Base-by-base conservation (phyloP, 2,329 filamentous ascomycete species). In the Colletotrichum sp. region DNA sequence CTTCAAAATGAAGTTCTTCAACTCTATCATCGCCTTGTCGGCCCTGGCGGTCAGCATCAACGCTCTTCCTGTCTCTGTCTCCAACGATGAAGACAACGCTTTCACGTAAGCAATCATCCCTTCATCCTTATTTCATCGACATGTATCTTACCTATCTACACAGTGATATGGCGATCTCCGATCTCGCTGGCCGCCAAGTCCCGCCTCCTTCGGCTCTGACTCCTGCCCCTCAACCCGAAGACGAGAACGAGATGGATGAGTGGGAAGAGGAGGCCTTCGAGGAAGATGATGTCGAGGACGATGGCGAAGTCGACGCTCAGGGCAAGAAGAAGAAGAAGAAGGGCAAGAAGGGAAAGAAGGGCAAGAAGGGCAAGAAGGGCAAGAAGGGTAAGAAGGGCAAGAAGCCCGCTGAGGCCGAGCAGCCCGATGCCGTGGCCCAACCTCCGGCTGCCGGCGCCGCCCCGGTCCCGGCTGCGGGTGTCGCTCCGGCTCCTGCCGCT, bases 1-100 rank as follows among this genome's bases (percentile, higher is more conserved):
- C 22, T 30, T 32, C 49, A 69, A 65, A 2, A 76, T 76, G 74
- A 76, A 59, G 49, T 39, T 76, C 49, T n/a, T 76, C 36, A 68
- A 74, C 49, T 27, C 71, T 8, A 19, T 76, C 32, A 22, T 76
- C 3, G 57, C 74, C 22, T 36, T 76, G 34, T 76, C 74, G 59
- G 74, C 71, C 65, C 70, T 76, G 71, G 74, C 74, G 59, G 64
- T 74, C 70, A 76, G 74, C 65, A 76, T 76, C 61, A 57, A 76
- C 29, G 74, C 74, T n/a, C 70, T 76, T 63, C 74, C 74, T 4
- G 61, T 76, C 19, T 76, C 74, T 2, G 64, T 76, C 2, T 30
- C 65, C 15, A 74, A 69, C 5, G 59, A 74, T 65, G 64, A 74
- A 13, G 65, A 76, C 55, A 36, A 5, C 16, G 30, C 13, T 22